Conservation (phyloP, 2,329 filamentous ascomycete genomes). For the Fusarium verticillioides region DNA sequence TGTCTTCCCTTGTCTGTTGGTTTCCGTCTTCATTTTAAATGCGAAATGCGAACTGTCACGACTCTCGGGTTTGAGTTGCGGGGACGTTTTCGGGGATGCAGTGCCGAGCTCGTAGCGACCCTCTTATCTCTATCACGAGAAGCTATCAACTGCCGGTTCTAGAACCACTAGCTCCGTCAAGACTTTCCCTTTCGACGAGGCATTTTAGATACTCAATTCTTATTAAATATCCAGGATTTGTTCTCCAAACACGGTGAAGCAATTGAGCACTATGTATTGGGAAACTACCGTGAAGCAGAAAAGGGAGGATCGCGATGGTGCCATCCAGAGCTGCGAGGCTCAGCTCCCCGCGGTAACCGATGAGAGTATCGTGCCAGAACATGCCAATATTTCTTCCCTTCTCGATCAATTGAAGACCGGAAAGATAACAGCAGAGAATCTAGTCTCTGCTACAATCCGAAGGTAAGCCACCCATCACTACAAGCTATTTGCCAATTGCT, state of each 20-base stretch:
- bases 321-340: background rate
- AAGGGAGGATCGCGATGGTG: background rate
- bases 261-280: background rate
- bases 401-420: background rate
- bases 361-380: background rate
- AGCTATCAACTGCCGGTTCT: background rate
- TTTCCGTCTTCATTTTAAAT: background rate
- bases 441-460: background rate
- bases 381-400: background rate
- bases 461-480: background rate
- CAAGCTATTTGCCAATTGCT: background rate
- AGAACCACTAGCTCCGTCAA: background rate
- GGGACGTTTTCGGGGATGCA: background rate
- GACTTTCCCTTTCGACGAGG: background rate
- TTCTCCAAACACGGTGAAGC: rapidly evolving
- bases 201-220: background rate
- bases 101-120: background rate
- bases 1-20: background rate
- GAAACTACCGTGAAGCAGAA: background rate
- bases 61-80: background rate
- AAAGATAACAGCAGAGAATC: background rate
- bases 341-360: background rate
- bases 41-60: background rate
- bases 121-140: background rate
- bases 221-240: background rate